Conservation (phyloP, 1,284 basidiomycete species). For the Takashimella koratensis region DNA sequence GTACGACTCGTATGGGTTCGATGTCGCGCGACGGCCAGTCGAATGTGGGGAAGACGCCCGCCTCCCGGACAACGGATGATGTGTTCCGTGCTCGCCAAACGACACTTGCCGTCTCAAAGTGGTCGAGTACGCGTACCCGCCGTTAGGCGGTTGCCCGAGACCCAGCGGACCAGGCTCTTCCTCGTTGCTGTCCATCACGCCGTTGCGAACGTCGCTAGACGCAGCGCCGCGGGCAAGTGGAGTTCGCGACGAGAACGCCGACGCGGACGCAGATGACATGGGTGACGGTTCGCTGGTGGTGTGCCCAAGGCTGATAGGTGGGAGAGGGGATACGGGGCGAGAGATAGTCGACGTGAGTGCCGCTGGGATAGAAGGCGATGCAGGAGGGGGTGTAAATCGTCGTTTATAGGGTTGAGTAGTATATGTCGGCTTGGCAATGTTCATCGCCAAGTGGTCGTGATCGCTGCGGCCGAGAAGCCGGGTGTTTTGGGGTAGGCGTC, state of each 20-base stretch:
- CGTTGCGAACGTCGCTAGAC: background rate
- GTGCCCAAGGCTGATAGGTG: too few relatives aligned
- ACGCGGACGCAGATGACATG: background rate
- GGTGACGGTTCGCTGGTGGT: too few relatives aligned
- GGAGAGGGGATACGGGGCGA: too few relatives aligned
- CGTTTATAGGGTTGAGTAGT: too few relatives aligned
- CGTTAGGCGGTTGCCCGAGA: background rate
- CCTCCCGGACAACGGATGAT: conserved; percentile 2
- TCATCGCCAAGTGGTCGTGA: too few relatives aligned
- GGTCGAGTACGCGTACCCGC: conserved; percentile 72
- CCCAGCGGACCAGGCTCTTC: background rate
- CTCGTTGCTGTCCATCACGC: background rate
- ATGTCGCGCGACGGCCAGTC: conserved; percentile 16
- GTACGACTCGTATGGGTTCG: background rate
- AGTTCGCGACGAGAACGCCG: background rate
- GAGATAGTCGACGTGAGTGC: too few relatives aligned
- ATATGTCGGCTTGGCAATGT: too few relatives aligned
- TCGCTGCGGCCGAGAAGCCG: too few relatives aligned
- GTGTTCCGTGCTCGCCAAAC: conserved; percentile 20
- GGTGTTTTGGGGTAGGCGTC: too few relatives aligned
- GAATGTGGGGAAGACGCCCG: conserved; percentile 10
- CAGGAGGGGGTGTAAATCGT: too few relatives aligned
- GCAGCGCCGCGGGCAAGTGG: background rate
- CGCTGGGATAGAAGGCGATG: too few relatives aligned
- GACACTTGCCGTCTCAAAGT: conserved; percentile 63